These are phyloP conservation scores for Rhododendron mucronatum DNA, from an alignment of 148 eudicot species.

Conservation along the genomic window DNA sequence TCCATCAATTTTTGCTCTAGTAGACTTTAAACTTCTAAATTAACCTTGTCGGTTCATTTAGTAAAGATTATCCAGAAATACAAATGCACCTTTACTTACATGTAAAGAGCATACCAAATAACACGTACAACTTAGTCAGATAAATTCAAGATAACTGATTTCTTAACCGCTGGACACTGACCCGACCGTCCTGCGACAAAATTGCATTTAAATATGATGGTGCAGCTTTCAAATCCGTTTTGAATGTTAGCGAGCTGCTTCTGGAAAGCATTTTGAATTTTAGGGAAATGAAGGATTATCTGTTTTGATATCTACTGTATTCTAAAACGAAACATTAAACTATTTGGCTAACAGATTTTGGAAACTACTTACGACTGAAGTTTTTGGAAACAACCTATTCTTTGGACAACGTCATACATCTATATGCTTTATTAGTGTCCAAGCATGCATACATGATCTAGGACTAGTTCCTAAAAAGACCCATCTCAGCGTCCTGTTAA, in stretches of 20 bases:
- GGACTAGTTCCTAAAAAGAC: no score
- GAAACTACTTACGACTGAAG: no score
- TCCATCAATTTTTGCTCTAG: neutral
- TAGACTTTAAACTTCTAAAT: neutral
- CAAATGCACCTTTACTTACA: neutral
- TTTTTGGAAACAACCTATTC: no score
- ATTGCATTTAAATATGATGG: neutral
- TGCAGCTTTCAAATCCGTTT: neutral
- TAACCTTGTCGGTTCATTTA: neutral
- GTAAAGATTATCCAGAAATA: neutral
- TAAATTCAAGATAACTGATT: neutral
- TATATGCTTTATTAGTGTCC: no score
- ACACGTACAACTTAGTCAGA: neutral
- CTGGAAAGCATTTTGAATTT: no score
- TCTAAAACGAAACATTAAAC: no score
- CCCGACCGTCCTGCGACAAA: neutral
- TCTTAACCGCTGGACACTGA: neutral
- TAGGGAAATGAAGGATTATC: no score
- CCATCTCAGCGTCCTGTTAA: no score
- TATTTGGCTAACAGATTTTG: no score
- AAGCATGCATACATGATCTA: no score
- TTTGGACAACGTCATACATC: no score
- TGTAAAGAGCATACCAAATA: neutral
- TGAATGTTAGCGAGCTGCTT: neutral
- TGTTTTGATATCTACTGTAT: no score